Base-by-base conservation (phyloP, 2,329 filamentous ascomycete species). In the Hypoxylon sp. region DNA sequence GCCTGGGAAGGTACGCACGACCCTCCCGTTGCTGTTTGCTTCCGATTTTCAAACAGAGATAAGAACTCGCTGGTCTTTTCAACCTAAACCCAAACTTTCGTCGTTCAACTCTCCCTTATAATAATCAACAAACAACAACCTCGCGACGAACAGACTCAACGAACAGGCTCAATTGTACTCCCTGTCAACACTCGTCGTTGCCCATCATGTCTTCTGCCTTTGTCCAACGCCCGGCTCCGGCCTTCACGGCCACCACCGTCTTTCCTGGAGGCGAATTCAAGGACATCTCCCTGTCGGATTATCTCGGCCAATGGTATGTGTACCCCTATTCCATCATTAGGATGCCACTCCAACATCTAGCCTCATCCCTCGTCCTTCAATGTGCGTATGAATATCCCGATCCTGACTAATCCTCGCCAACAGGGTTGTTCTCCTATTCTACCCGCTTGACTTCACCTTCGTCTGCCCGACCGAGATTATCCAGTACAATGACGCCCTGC, bases 361-460 rank as follows among this genome's bases (percentile, higher is more conserved):
- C 38, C 28, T 34, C 38, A 23, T 50, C 14, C 14, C 17, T 46
- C 55, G 4, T 50, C n/a, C 23, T 9, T 10, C 34, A 17, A 32
- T n/a, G 21, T 34, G 13, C 1, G 43, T 41, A 41, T 34, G n/a
- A 3, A 14, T 7, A 9, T 32, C 21, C 21, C 17, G 11, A 50
- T 25, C 25, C n/a, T 14, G 50, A 43, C 63, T 67, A 19, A 56
- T 21, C 28, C 7, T 56, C 19, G 2, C 30, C 43, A 49, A n/a
- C 25, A 83, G 89, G 89, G 85, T 90, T 65, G 82, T 90, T 73
- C 86, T 91, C 34, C 85, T 87, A 70, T 90, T 90, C 82, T 87
- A 90, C 78, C 89, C 89, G 63, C 88, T 89, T 80, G 88, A 89
- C 74, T 91, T 89, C 84, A 90, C 88, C 72, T 90, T 90, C 72